Evolutionary conservation across 257 asterid genomes (phyloP).

Genomic region (Leonotis leonurus): DNA sequence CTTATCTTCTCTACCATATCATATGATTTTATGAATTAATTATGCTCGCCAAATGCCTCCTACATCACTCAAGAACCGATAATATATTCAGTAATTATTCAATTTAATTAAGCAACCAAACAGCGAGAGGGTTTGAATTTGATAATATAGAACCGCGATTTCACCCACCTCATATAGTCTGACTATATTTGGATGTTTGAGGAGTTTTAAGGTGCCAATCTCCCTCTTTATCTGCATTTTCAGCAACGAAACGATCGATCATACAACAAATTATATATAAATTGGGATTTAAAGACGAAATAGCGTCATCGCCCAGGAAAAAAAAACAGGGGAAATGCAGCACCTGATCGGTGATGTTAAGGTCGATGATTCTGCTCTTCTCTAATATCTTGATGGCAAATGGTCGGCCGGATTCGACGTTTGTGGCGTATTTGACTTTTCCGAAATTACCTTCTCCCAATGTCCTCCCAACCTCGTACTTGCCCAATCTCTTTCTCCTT

Average conservation of each 20-base stretch:
- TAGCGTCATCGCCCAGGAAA: background rate
- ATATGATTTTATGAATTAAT: background rate
- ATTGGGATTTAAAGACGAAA: background rate
- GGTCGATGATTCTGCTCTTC: conserved; percentile 59
- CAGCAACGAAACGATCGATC: too few relatives aligned
- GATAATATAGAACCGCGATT: background rate
- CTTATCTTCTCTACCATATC: background rate
- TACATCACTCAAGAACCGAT: background rate
- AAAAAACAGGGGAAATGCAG: too few relatives aligned
- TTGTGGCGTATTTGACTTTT: conserved; percentile 68
- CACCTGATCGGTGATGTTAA: conserved; percentile 76
- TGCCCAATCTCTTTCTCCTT: conserved; percentile 39
- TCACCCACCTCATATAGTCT: conserved; percentile 64
- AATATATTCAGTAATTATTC: too few relatives aligned
- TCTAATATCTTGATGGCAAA: conserved; percentile 81
- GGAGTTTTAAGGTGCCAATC: conserved; percentile 84
- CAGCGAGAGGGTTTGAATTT: too few relatives aligned
- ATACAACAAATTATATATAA: background rate
- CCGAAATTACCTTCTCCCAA: conserved; percentile 96
- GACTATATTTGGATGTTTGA: conserved; percentile 94
- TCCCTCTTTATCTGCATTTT: conserved; percentile 96
- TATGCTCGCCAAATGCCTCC: background rate
- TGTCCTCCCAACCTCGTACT: conserved; percentile 73
- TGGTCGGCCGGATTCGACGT: conserved; percentile 48
- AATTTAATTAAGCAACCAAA: background rate